Base-by-base conservation (phyloP, 345 rosid genomes). In the Salix viminalis region DNA sequence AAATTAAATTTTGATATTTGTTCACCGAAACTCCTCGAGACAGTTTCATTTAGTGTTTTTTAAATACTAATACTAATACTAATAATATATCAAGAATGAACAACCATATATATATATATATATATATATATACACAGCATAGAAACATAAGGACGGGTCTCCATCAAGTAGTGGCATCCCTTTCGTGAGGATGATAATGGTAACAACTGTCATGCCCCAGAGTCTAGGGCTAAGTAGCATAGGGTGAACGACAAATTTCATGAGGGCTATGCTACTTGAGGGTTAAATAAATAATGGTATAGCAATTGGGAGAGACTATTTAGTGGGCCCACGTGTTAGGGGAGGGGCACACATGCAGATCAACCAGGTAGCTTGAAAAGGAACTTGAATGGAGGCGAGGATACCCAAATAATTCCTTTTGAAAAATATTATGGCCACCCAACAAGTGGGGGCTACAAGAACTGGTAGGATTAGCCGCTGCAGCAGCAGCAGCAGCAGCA, bases 201-300 rank as follows among this genome's bases (percentile, higher is more conserved):
- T 79, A 83, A 74, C 89, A 86, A 84, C 86, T 83, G 85, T 79
- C 87, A 81, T 85, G 78, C 87, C 87, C 89, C 81, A 76, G 73
- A 79, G 84, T 83, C 78, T 82, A 88, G 87, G 90, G 73, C 78
- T 72, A 67, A 58, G 48, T 15, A 67, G 66, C 28, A 64, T 37
- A 34, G 76, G 56, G 71, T 69, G 70, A 50, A 42, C 34, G 42
- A 74, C 70, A 72, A 26, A 66, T 15, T 66, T n/a, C 70, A 77
- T 71, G 32, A 19, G 48, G 77, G 48, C 41, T 21, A 26, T 8
- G 60, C 52, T 46, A 14, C 19, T 70, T 46, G 73, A 5, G 37
- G 26, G 6, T 41, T 41, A 19, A 23, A 41, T 41, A 19, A 23
- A 41, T 44, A 41, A 11, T 30, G 2, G 61, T 15, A 24, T 23